Evolutionary conservation across 495 filamentous ascomycete genomes (phyloP).

Genomic region (Mycothermus thermophilus): DNA sequence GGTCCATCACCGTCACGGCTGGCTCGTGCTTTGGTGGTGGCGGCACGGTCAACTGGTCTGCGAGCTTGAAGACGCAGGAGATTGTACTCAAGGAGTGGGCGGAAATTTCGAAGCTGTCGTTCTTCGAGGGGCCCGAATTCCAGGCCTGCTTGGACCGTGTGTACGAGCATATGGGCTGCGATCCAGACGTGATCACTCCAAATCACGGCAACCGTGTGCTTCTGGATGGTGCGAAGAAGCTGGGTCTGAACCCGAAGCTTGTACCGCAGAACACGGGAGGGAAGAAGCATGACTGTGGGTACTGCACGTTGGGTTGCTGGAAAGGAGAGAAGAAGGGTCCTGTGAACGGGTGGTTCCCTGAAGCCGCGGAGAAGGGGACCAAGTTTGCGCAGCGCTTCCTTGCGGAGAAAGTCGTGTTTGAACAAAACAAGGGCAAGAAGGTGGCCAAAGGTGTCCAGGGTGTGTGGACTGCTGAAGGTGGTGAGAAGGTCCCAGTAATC

Average conservation of each 20-base stretch:
- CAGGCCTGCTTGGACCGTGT: constrained; percentile 62
- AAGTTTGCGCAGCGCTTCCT: constrained; percentile 67
- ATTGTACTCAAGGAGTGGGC: constrained; percentile 80
- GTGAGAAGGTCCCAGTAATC: constrained; percentile 45
- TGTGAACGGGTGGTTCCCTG: constrained; percentile 59
- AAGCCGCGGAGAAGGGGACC: constrained; percentile 61
- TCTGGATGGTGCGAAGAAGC: constrained; percentile 58
- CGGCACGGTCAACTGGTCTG: constrained; percentile 80
- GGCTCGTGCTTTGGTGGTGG: constrained; percentile 76
- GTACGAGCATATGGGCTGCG: constrained; percentile 54
- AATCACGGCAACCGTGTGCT: constrained; percentile 55
- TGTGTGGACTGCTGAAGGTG: constrained; percentile 58
- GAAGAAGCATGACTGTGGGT: constrained; percentile 58
- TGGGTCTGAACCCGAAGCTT: constrained; percentile 56
- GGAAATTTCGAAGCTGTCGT: constrained; percentile 45
- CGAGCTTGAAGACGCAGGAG: constrained; percentile 65
- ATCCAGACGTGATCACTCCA: constrained; percentile 45
- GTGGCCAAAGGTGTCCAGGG: constrained; percentile 56
- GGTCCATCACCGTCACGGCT: constrained; percentile 44
- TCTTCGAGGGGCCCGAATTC: constrained; percentile 64
- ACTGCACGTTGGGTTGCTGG: constrained; percentile 67
- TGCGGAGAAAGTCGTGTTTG: constrained; percentile 54
- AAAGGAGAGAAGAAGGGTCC: constrained; percentile 64
- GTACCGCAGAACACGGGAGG: constrained; percentile 72
- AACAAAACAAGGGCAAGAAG: constrained; percentile 33